phyloP scores from a whole-genome alignment of 2,329 filamentous ascomycete genomes.

The Seiridium unicorne region DNA sequence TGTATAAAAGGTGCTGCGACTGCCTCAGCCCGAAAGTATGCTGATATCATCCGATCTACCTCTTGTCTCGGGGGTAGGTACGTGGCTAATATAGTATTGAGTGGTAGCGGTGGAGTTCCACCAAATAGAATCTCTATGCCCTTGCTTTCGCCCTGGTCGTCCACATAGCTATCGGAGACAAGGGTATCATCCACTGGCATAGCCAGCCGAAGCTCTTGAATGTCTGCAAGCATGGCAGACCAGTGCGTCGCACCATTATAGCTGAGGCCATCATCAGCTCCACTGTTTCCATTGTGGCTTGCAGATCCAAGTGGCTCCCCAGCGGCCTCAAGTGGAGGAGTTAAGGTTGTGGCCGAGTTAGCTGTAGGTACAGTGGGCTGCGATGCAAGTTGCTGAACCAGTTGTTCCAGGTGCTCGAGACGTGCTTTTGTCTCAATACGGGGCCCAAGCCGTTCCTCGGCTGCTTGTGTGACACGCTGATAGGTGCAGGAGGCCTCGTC shows the following conservation, averaged over 20 bases:
- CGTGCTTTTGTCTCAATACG: background rate
- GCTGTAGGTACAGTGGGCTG: background rate
- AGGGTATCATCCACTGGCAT: background rate
- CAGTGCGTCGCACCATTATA: slow-evolving; percentile 5
- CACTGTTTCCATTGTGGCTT: background rate
- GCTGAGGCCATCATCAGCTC: background rate
- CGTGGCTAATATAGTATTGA: background rate
- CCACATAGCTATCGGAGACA: background rate
- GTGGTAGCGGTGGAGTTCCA: background rate
- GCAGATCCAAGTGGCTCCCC: background rate
- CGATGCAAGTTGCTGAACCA: background rate
- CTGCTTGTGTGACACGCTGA: background rate
- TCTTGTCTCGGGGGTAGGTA: background rate
- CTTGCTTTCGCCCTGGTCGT: background rate
- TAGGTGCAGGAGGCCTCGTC: slow-evolving; percentile 1
- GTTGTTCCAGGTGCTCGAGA: background rate
- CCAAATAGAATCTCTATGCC: background rate
- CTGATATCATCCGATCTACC: slow-evolving; percentile 1
- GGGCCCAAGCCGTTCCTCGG: background rate
- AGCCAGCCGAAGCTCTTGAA: background rate
- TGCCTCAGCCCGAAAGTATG: background rate
- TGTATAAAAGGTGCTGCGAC: slow-evolving; percentile 5
- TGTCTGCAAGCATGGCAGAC: slow-evolving; percentile 4
- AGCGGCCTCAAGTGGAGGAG: background rate
- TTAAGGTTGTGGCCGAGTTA: background rate